These are phyloP conservation scores for Xylaria intraflava DNA, from an alignment of 495 filamentous ascomycete genomes.

Conservation along the genomic window DNA sequence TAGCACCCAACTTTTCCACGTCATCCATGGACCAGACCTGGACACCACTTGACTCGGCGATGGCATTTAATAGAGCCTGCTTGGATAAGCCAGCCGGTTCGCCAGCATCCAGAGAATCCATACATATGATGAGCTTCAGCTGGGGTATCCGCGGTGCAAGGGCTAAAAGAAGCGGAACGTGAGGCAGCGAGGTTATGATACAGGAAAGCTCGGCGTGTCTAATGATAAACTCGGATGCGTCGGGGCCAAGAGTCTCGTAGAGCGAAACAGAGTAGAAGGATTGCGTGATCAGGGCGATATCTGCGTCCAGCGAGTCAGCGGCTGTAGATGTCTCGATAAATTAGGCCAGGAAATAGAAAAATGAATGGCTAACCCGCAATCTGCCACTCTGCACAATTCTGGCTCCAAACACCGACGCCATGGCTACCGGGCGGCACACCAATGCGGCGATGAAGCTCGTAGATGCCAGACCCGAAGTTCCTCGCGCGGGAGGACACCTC, in stretches of 20 bases:
- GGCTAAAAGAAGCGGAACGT: constrained; percentile 81
- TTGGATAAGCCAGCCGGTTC: constrained; percentile 77
- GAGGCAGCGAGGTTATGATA: constrained; percentile 73
- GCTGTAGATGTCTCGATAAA: background rate
- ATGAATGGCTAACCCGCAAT: constrained; percentile 58
- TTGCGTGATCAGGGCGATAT: constrained; percentile 86
- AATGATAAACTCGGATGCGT: constrained; percentile 90
- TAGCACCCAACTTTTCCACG: constrained; percentile 67
- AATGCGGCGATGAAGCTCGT: constrained; percentile 68
- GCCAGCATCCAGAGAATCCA: constrained; percentile 80
- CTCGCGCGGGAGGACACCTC: constrained; percentile 73
- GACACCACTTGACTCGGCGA: constrained; percentile 67
- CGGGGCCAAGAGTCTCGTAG: constrained; percentile 90
- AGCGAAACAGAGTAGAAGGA: constrained; percentile 85
- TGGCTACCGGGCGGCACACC: constrained; percentile 64
- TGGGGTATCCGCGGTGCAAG: constrained; percentile 69
- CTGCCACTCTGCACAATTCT: constrained; percentile 97
- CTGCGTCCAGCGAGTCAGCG: constrained; percentile 36
- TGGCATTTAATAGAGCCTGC: constrained; percentile 60
- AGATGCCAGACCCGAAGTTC: constrained; percentile 80
- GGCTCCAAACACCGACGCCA: constrained; percentile 87
- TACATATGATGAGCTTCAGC: constrained; percentile 80
- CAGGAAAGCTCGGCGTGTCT: constrained; percentile 74
- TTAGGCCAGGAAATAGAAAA: background rate
- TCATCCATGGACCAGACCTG: constrained; percentile 70